Percentiles rank a stretch among this genome's conserved stretches.
These are phyloP conservation scores for Yarrowia porcina DNA, from an alignment of 805 yeast species.

Conservation along the genomic window DNA sequence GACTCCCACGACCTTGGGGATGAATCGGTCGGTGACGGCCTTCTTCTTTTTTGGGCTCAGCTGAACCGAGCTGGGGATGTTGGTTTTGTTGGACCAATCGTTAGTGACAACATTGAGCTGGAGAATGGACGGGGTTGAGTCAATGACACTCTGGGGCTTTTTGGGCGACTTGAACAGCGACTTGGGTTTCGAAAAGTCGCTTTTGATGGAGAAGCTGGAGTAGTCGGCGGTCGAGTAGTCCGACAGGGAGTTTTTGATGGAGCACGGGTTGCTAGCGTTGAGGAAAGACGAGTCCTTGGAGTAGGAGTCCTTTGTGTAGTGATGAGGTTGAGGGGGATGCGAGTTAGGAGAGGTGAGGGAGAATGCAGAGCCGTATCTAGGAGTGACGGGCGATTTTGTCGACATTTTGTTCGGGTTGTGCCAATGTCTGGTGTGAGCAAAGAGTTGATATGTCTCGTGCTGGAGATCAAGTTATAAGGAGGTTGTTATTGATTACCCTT, in stretches of 20 bases:
- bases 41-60: conserved; percentile 6
- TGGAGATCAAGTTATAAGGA: background rate
- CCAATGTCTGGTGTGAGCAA: background rate
- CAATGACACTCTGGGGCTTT: background rate
- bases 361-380: background rate
- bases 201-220: conserved; percentile 5
- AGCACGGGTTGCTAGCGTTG: background rate
- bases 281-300: background rate
- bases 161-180: conserved; percentile 4
- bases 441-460: background rate
- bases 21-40: conserved; percentile 11
- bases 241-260: background rate
- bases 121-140: conserved; percentile 13
- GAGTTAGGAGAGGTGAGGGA: background rate
- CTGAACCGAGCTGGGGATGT: background rate
- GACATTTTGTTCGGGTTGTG: background rate
- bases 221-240: background rate
- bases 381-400: conserved; percentile 7
- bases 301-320: background rate
- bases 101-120: conserved; percentile 19
- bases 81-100: conserved; percentile 11
- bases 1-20: conserved; percentile 7
- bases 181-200: conserved; percentile 5
- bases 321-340: conserved; percentile 2
- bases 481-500: background rate